Evolutionary conservation across 164 flowering plant species (phyloP).

Genomic region (Stephania yunnanensis): DNA sequence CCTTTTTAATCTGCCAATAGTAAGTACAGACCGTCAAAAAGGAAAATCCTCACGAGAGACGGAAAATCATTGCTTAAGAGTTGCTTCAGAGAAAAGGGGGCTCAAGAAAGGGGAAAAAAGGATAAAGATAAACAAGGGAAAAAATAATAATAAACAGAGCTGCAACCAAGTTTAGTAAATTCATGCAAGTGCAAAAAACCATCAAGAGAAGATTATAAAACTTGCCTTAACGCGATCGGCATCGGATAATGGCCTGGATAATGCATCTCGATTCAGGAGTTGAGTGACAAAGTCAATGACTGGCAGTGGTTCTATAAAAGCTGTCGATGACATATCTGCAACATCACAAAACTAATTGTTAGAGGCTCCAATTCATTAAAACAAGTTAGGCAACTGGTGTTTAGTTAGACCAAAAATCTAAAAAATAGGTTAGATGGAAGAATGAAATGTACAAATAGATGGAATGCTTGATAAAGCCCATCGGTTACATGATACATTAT

Average conservation of each 20-base stretch:
- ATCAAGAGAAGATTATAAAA: background rate
- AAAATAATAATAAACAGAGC: background rate
- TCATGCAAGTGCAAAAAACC: background rate
- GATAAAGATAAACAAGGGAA: background rate
- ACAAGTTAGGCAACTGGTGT: background rate
- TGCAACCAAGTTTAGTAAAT: background rate
- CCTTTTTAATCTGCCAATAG: constrained; percentile 59
- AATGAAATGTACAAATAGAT: background rate
- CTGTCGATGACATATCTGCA: constrained; percentile 92
- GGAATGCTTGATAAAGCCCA: too few relatives aligned
- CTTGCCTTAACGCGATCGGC: constrained; percentile 86
- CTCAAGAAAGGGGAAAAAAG: too few relatives aligned
- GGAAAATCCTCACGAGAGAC: background rate
- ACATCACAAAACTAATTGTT: background rate
- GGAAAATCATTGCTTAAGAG: background rate
- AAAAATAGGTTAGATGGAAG: background rate
- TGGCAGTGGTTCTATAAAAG: constrained; percentile 91
- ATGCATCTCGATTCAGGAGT: constrained; percentile 66
- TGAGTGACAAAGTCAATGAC: constrained; percentile 81
- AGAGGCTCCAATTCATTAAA: background rate
- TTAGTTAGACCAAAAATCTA: background rate
- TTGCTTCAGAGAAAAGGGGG: background rate
- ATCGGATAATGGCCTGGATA: constrained; percentile 75
- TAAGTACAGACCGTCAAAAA: background rate
- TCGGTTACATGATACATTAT: too few relatives aligned